phyloP scores from a whole-genome alignment of 495 filamentous ascomycete genomes.

The Daldinia bambusicola region DNA sequence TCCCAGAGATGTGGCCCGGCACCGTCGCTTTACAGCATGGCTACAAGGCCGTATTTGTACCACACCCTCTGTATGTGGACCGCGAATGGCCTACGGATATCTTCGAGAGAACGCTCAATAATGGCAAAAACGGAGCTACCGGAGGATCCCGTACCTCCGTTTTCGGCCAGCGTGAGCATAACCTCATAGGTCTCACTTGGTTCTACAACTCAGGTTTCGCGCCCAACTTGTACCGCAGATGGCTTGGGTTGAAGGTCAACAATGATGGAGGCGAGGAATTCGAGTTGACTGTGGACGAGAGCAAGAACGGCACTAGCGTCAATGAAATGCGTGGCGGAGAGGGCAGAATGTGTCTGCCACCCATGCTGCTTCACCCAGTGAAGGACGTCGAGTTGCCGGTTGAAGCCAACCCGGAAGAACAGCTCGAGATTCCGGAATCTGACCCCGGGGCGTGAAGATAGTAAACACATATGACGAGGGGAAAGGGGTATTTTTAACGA shows the following conservation, averaged over 20 bases:
- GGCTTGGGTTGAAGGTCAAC: conserved; percentile 86
- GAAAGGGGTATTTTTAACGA: conserved; percentile 1
- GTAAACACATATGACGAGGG: background rate
- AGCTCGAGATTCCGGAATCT: conserved; percentile 45
- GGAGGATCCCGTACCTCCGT: conserved; percentile 76
- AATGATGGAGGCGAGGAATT: conserved; percentile 87
- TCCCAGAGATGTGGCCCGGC: conserved; percentile 96
- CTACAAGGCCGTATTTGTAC: conserved; percentile 92
- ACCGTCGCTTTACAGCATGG: conserved; percentile 90
- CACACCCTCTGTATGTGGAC: conserved; percentile 92
- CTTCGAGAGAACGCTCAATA: conserved; percentile 85
- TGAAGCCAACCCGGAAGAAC: conserved; percentile 59
- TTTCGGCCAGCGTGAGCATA: conserved; percentile 89
- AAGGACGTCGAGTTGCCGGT: conserved; percentile 85
- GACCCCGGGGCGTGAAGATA: conserved; percentile 49
- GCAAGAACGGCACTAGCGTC: conserved; percentile 59
- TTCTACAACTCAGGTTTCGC: conserved; percentile 92
- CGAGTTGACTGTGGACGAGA: conserved; percentile 68
- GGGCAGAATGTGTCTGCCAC: conserved; percentile 92
- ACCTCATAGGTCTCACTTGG: conserved; percentile 89
- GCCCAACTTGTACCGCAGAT: conserved; percentile 83
- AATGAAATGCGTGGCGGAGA: conserved; percentile 66
- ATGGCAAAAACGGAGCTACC: conserved; percentile 80
- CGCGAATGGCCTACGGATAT: conserved; percentile 85
- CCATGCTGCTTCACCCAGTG: conserved; percentile 92